phyloP scores from a whole-genome alignment of 2,329 filamentous ascomycete species.

The Cryphonectria japonica region DNA sequence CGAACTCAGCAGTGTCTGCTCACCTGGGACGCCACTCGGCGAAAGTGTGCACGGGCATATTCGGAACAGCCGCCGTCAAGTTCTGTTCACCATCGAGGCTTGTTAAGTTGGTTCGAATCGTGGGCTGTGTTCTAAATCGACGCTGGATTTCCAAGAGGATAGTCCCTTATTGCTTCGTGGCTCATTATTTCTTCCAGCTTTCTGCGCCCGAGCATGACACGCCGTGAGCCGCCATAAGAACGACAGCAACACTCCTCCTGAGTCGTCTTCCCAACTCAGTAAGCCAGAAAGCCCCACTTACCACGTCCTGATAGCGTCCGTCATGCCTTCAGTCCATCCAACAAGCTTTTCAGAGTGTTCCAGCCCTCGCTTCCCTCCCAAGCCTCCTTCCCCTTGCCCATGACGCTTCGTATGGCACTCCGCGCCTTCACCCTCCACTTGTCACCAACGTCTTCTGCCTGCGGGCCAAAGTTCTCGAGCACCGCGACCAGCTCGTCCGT shows the following conservation, averaged over 20 bases:
- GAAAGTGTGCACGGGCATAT: neutral
- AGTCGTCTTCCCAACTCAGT: too few relatives aligned
- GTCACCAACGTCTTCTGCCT: conserved; percentile 69
- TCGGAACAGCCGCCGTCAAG: neutral
- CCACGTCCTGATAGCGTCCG: neutral
- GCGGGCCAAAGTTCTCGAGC: conserved; percentile 77
- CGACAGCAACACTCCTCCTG: too few relatives aligned
- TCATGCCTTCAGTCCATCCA: conserved; percentile 56
- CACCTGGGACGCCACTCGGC: neutral
- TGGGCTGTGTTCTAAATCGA: neutral
- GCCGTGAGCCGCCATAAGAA: too few relatives aligned
- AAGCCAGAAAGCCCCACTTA: neutral
- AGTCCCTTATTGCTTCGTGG: neutral
- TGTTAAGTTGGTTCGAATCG: neutral
- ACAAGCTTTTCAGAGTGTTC: conserved; percentile 59
- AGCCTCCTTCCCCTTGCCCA: conserved; percentile 77
- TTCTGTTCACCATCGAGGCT: neutral
- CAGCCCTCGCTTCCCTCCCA: conserved; percentile 81
- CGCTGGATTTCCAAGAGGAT: neutral
- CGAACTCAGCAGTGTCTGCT: conserved; percentile 11
- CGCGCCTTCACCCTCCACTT: conserved; percentile 90
- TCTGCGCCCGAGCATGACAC: neutral
- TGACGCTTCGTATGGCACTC: conserved; percentile 79
- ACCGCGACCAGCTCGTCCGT: conserved; percentile 82
- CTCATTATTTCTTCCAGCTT: neutral